Evolutionary conservation across 805 yeast genomes (phyloP), one percentile per base, ranked within the genome.

Genomic region (Wickerhamomyces chambardii): DNA sequence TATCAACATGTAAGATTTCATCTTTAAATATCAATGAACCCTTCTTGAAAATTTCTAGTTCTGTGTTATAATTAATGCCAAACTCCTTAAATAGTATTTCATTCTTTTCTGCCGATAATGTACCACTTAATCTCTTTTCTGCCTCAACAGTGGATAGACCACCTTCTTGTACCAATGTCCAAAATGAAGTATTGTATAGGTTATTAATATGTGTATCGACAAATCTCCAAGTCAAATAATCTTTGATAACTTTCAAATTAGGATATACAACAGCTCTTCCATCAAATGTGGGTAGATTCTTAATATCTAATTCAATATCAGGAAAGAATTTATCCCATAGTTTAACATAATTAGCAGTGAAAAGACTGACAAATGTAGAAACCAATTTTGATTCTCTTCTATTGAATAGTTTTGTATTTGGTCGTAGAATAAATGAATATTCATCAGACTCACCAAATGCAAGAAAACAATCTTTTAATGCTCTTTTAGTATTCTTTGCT

Each of bases 381-480:
- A 84, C 76, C 24, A 92, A 59, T 55, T 92, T 92, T 56, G 63
- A 61, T 41, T 83, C 89, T 40, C 98, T 61, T 48, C 97, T 64
- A 44, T 89, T 95, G 50, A 81, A 90, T 40, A 90, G 55, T 2
- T 59, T 60, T n/a, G 92, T 76, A 24, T 64, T 64, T 30, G 68
- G 72, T 25, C 76, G 63, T 35, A 92, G 58, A 5, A 90, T 70
- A 55, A 90, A 90, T 12, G 90, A 80, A 53, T 83, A 92, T 60
- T 92, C 98, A 56, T 92, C 98, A 28, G 95, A 81, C 49, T 92
- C 97, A 0, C 98, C 98, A 53, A 82, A 92, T 0, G 95, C 95
- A 54, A 89, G 43, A 9, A 78, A 49, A 1, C 85, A 69, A 42
- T 92, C 97, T 8, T 82, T 73, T 29, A 85, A 73, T 28, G 70